Evolutionary conservation across 2,329 filamentous ascomycete genomes (phyloP), one percentile per base, ranked within the genome.

Genomic region (Colletotrichum abscissum): DNA sequence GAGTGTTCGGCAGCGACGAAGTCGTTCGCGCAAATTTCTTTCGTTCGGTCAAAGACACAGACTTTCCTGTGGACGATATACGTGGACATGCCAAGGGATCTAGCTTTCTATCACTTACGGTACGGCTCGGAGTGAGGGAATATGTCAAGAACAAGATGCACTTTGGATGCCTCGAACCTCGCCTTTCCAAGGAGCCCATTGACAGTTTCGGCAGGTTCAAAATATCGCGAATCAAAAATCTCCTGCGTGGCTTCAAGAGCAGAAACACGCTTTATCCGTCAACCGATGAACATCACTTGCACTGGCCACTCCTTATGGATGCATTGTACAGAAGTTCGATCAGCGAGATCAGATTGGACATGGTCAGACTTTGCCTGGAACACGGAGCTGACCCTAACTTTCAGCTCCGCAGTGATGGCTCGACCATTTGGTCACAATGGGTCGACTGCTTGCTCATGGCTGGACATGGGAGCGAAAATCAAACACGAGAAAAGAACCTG

Each of bases 271-370:
- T 12, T 28, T 28, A 28, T 35, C 33, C 33, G 11, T 12, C 33
- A n/a, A 14, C 1, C 5, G 24, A 52, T 8, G 4, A 2, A 3
- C 16, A 33, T 33, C 42, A 8, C 16, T 4, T 33, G 9, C 24
- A 19, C 16, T 16, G 42, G 26, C 59, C 42, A 16, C 24, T 63
- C 14, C 59, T 63, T 3, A 38, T 63, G 4, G 59, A 63, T 9
- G 38, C 59, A 12, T 12, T 35, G 1, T 35, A 11, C 33, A 3
- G 8, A 19, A 3, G 1, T 33, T 9, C 0, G 26, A 1, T 1
- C 3, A 0, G 1, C 1, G 24, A 26, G 7, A 28, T 35, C 33
- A 35, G 16, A 4, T 16, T 5, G 9, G 22, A 63, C 11, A 52
- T 63, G 59, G 0, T 52, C 16, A 26, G 14, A 3, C 28, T 38